These are phyloP conservation scores for Neocallimastix lanati DNA, from an alignment of 192 early-diverging fungal genomes.

Conservation along the genomic window DNA sequence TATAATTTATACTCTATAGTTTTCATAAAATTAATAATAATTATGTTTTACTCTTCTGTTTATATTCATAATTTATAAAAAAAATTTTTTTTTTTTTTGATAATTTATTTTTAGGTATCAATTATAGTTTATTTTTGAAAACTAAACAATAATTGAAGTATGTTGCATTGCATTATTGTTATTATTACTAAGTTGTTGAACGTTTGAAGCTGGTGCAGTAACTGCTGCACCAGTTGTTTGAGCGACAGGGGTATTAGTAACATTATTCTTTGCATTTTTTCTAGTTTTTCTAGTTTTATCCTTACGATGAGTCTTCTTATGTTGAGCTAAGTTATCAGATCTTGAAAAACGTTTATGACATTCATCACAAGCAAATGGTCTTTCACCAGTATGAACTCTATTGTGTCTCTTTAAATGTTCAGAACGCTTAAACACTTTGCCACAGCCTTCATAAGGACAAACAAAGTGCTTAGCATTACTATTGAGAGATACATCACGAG, in stretches of 20 bases:
- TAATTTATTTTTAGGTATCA: no score
- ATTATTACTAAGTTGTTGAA: not conserved
- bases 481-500: not conserved
- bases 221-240: not conserved
- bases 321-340: not conserved
- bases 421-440: conserved; percentile 42
- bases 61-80: no score
- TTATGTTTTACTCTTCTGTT: no score
- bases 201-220: not conserved
- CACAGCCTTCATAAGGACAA: not conserved
- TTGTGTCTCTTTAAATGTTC: conserved; percentile 76
- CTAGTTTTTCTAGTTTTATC: not conserved
- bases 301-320: not conserved
- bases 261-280: not conserved
- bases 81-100: no score
- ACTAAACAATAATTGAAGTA: not conserved
- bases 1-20: no score
- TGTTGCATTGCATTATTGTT: not conserved
- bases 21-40: no score
- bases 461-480: not conserved
- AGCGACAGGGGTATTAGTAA: not conserved
- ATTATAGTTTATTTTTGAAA: no score
- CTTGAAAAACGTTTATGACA: not conserved
- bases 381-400: conserved; percentile 72
- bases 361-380: conserved; percentile 55